A percentile compares a stretch with the other conserved stretches of the same genome.
Evolutionary conservation across 371 early-diverging fungal genomes (phyloP).

Genomic region (Lichtheimia corymbifera): DNA sequence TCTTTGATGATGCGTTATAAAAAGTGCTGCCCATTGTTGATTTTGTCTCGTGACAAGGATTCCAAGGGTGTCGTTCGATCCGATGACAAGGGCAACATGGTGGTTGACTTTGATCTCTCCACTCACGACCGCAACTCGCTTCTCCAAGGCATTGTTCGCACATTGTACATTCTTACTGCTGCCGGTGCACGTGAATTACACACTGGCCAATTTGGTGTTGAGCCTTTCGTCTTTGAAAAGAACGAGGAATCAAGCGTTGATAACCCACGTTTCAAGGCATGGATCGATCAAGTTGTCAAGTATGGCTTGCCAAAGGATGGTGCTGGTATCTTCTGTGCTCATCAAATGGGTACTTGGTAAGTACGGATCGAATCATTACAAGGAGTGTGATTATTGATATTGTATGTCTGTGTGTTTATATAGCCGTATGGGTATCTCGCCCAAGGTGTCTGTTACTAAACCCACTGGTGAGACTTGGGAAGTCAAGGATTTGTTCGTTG

Average conservation of each 20-base stretch:
- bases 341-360: slow-evolving; percentile 62
- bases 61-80: slow-evolving; percentile 35
- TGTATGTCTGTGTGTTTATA: neutral
- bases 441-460: slow-evolving; percentile 60
- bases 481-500: slow-evolving; percentile 69
- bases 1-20: slow-evolving; percentile 50
- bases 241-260: slow-evolving; percentile 35
- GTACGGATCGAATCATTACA: too few relatives aligned
- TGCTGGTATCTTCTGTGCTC: slow-evolving; percentile 48
- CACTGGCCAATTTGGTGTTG: slow-evolving; percentile 55
- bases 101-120: slow-evolving; percentile 52
- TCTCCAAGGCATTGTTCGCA: slow-evolving; percentile 50
- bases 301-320: slow-evolving; percentile 35
- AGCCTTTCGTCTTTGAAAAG: slow-evolving; percentile 38
- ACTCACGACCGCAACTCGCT: slow-evolving; percentile 56
- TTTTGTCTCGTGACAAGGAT: slow-evolving; percentile 73
- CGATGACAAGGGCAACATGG: slow-evolving; percentile 28
- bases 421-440: slow-evolving; percentile 69
- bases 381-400: too few relatives aligned
- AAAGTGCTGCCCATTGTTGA: slow-evolving; percentile 54
- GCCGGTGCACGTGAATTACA: slow-evolving; percentile 62
- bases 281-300: slow-evolving; percentile 26
- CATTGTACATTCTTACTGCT: slow-evolving; percentile 49
- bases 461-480: slow-evolving; percentile 80
- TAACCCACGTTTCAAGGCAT: slow-evolving; percentile 37